phyloP scores from a whole-genome alignment of 1,284 basidiomycete species.

The Trichosporon inkin region DNA sequence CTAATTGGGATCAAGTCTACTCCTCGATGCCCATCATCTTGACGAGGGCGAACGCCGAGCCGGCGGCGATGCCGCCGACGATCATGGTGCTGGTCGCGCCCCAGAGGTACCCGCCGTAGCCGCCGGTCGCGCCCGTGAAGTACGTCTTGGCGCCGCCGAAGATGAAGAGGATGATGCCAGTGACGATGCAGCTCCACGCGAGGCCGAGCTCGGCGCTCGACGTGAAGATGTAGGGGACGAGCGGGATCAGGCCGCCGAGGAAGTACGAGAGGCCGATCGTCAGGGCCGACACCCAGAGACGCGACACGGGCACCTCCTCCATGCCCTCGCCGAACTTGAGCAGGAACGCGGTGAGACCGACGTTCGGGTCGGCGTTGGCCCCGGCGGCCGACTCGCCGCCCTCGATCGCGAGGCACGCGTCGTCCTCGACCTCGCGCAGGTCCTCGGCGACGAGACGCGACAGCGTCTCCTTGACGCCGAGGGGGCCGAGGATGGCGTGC shows the following conservation, averaged over 20 bases:
- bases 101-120: conserved; percentile 62
- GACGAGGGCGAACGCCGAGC: conserved; percentile 81
- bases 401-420: conserved; percentile 29
- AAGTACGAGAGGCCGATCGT: conserved; percentile 84
- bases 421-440: conserved; percentile 63
- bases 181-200: conserved; percentile 56
- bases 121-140: conserved; percentile 70
- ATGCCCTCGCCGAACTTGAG: conserved; percentile 88
- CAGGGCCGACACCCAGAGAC: conserved; percentile 75
- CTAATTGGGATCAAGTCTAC: conserved; percentile 11
- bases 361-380: conserved; percentile 55
- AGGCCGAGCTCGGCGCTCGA: conserved; percentile 51
- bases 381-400: conserved; percentile 53
- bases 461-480: conserved; percentile 79
- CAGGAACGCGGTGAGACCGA: conserved; percentile 82
- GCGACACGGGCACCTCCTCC: conserved; percentile 72
- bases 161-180: conserved; percentile 75
- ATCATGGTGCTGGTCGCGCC: conserved; percentile 84
- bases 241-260: conserved; percentile 75
- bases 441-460: conserved; percentile 73
- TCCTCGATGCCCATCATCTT: conserved; percentile 61
- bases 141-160: conserved; percentile 88
- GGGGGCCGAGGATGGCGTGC: conserved; percentile 74
- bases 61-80: conserved; percentile 82
- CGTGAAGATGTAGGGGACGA: conserved; percentile 88